A percentile compares a stretch with the other conserved stretches of the same genome.
Conservation (phyloP, 2,329 filamentous ascomycete genomes). For the Tolypocladium ovalisporum region DNA sequence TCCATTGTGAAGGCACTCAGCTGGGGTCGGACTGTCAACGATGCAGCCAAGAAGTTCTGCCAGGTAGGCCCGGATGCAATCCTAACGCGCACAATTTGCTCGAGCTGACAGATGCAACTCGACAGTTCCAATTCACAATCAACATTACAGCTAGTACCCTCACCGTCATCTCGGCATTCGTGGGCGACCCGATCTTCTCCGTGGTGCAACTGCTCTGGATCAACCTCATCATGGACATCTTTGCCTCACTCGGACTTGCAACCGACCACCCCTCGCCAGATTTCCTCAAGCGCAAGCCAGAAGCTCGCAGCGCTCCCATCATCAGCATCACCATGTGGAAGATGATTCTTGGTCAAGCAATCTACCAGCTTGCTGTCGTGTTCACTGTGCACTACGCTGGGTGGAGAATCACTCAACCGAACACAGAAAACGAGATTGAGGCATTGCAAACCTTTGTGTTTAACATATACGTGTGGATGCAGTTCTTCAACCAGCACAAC, state of each 20-base stretch:
- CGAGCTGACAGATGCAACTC: not conserved
- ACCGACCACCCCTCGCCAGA: slow-evolving; percentile 47
- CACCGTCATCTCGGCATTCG: slow-evolving; percentile 52
- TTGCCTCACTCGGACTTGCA: slow-evolving; percentile 52
- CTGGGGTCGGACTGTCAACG: slow-evolving; percentile 53
- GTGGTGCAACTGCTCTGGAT: slow-evolving; percentile 60
- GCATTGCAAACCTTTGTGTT: slow-evolving; percentile 58
- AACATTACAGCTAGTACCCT: slow-evolving; percentile 57
- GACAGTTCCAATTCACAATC: slow-evolving; percentile 55
- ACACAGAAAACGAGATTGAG: slow-evolving; percentile 20
- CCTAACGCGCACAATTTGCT: not conserved
- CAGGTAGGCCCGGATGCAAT: slow-evolving; percentile 25
- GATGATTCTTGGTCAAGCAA: slow-evolving; percentile 74
- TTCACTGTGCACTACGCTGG: slow-evolving; percentile 53
- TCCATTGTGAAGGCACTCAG: slow-evolving; percentile 52
- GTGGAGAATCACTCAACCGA: slow-evolving; percentile 42
- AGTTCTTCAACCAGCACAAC: slow-evolving; percentile 76
- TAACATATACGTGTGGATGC: slow-evolving; percentile 85
- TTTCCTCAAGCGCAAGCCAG: slow-evolving; percentile 55
- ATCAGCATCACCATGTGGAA: slow-evolving; percentile 78
- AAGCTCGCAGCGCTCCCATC: slow-evolving; percentile 60
- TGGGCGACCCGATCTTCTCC: slow-evolving; percentile 41
- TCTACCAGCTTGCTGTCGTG: slow-evolving; percentile 59
- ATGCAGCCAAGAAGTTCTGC: slow-evolving; percentile 53
- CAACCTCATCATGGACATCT: slow-evolving; percentile 60